Evolutionary conservation across 2,329 filamentous ascomycete genomes (phyloP), one percentile per base, ranked within the genome.

Genomic region (Fusarium papillatum): DNA sequence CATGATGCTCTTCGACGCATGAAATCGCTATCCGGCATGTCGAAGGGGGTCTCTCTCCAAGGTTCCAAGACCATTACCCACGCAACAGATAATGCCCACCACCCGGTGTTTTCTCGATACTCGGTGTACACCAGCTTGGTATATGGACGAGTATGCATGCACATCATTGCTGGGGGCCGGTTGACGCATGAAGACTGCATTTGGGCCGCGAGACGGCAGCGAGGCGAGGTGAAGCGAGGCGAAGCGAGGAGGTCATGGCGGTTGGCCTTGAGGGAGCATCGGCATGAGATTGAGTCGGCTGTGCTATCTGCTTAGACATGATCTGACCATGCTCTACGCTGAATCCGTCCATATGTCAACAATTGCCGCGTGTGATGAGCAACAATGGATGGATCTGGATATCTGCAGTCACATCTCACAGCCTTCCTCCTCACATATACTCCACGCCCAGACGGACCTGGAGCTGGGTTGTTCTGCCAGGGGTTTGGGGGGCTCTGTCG

Each of bases 121-220:
- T 68, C 60, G 64, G 74, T 70, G 64, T 59, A 72, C 66, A 48
- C 62, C 57, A 39, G n/a, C 50, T 67, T 57, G 19, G 22, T 29
- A 36, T 64, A 64, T 41, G 53, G 55, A 34, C 38, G 64, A 38
- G 16, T 19, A 50, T 62, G 57, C 63, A 74, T 76, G 73, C 74
- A 75, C 66, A 71, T 77, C 74, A 76, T 76, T 63, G 17, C 36
- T 48, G 60, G 48, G 67, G 64, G 43, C 64, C 62, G 43, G 61
- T 64, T 55, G 69, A 64, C 60, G 61, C 55, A 63, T 64, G 57
- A 60, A 73, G 70, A 57, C 70, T 59, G 67, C 62, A 73, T 73
- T 66, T 68, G 72, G 72, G 60, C 67, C 70, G 72, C 46, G 50
- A 61, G 64, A 70, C 59, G 31, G 62, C 70, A 62, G 63, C 34